A percentile compares a stretch with the other conserved stretches of the same genome.
phyloP scores from a whole-genome alignment of 2,329 filamentous ascomycete species.

The Aspergillus caelatus region DNA sequence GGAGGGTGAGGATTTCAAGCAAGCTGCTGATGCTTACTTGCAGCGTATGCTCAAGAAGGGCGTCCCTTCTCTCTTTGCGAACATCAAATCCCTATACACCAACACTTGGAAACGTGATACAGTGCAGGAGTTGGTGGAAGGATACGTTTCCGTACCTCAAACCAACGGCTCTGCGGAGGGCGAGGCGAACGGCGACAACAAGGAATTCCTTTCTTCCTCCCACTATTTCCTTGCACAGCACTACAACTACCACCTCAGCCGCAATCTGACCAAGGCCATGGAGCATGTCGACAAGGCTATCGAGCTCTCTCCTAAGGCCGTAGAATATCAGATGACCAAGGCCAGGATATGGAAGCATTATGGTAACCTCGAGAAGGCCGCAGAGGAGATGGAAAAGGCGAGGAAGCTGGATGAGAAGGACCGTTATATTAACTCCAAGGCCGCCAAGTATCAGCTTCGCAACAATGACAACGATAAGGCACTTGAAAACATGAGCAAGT shows the following conservation, averaged over 20 bases:
- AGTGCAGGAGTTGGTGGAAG: constrained; percentile 74
- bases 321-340: constrained; percentile 94
- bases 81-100: constrained; percentile 89
- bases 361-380: constrained; percentile 76
- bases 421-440: constrained; percentile 97
- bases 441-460: constrained; percentile 92
- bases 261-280: constrained; percentile 78
- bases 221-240: constrained; percentile 96
- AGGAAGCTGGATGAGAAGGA: constrained; percentile 85
- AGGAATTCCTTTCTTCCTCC: constrained; percentile 72
- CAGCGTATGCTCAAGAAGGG: constrained; percentile 86
- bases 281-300: constrained; percentile 84
- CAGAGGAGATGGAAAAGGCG: constrained; percentile 85
- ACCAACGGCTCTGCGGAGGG: constrained; percentile 54
- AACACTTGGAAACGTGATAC: constrained; percentile 76
- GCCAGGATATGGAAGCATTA: constrained; percentile 92
- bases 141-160: constrained; percentile 66
- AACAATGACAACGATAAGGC: constrained; percentile 89
- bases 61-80: constrained; percentile 93
- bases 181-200: constrained; percentile 54
- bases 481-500: constrained; percentile 85
- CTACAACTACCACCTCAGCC: constrained; percentile 89
- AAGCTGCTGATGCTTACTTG: constrained; percentile 77
- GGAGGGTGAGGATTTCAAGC: constrained; percentile 76
- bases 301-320: constrained; percentile 74